Evolutionary conservation across 2,329 filamentous ascomycete species (phyloP), one percentile per base, ranked within the genome.

Genomic region (Mycosphaerelloides madeirae): DNA sequence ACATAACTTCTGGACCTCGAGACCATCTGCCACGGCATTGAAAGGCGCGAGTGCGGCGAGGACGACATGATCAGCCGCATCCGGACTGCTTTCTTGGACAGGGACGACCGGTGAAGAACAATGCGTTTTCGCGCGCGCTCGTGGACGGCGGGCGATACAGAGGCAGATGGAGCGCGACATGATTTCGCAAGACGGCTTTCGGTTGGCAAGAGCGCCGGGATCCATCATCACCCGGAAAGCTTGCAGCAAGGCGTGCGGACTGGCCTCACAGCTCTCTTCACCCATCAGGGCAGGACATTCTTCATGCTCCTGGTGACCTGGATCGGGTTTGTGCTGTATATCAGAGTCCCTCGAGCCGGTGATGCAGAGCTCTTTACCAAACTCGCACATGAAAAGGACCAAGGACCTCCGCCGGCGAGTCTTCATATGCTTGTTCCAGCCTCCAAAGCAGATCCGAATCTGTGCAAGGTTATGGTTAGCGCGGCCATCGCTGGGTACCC

Each of bases 351-450:
- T 6, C 22, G 22, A 25, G 22, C 9, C 6, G 22, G 9, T 5
- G 22, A 25, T 9, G 6, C 22, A 9, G 22, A 25, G 9, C 22
- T 25, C 22, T 25, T 9, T 9, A 25, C 22, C 6, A 25, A 25
- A 25, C 22, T 25, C 22, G 22, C 22, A 9, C 11, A 35, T 12
- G 33, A 35, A 3, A 15, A 19, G 8, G 14, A 16, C 3, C 14
- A 16, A 6, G 14, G 16, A 6, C 15, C 11, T 16, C 33, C 15
- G 16, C 48, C 48, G 15, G 41, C 45, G 14, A 53, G 56, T 20
- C 44, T 62, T 18, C 57, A 62, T 38, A 33, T 62, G 11, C 38
- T 63, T 16, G 44, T 60, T 8, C 54, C 58, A 15, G 52, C 54
- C 3, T 52, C 51, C 5, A 38, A 47, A n/a, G 36, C 54, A 14